phyloP scores from a whole-genome alignment of 2,329 filamentous ascomycete genomes.

The Nemania serpens region DNA sequence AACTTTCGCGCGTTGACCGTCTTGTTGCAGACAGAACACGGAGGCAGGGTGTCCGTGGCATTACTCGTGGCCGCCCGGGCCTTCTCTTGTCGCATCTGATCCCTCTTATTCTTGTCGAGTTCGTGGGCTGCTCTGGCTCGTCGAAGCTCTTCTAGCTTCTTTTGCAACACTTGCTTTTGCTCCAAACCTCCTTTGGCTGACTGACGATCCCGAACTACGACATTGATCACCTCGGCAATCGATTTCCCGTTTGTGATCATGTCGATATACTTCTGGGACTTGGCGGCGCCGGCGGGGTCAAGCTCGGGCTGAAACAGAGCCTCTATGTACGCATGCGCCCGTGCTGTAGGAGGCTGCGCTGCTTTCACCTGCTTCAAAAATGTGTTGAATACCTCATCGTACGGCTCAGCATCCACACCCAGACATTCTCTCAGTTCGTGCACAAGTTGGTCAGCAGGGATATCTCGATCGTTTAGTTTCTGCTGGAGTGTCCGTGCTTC shows the following conservation, averaged over 20 bases:
- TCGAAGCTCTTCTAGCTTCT: conserved; percentile 52
- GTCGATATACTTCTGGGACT: conserved; percentile 48
- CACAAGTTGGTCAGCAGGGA: conserved; percentile 36
- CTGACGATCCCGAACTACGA: conserved; percentile 43
- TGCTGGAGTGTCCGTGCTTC: conserved; percentile 38
- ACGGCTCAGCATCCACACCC: conserved; percentile 29
- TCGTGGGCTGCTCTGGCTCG: conserved; percentile 52
- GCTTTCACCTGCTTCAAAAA: conserved; percentile 41
- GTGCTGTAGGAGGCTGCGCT: conserved; percentile 40
- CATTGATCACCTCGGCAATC: conserved; percentile 38
- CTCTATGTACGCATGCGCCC: conserved; percentile 47
- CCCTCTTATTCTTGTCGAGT: conserved; percentile 38
- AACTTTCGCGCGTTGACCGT: conserved; percentile 44
- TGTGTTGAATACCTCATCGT: conserved; percentile 39
- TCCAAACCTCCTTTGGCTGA: conserved; percentile 40
- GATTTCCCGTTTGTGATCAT: conserved; percentile 39
- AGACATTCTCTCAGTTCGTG: conserved; percentile 35
- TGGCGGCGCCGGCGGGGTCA: conserved; percentile 40
- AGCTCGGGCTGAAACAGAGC: conserved; percentile 48
- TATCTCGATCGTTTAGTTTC: conserved; percentile 36
- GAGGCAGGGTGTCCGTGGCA: conserved; percentile 44
- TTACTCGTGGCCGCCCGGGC: conserved; percentile 42
- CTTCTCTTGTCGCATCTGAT: conserved; percentile 49
- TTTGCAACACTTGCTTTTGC: conserved; percentile 43
- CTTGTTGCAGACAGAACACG: conserved; percentile 48